Evolutionary conservation across 805 yeast species (phyloP).

Genomic region (Barnettozyma sucrosica): DNA sequence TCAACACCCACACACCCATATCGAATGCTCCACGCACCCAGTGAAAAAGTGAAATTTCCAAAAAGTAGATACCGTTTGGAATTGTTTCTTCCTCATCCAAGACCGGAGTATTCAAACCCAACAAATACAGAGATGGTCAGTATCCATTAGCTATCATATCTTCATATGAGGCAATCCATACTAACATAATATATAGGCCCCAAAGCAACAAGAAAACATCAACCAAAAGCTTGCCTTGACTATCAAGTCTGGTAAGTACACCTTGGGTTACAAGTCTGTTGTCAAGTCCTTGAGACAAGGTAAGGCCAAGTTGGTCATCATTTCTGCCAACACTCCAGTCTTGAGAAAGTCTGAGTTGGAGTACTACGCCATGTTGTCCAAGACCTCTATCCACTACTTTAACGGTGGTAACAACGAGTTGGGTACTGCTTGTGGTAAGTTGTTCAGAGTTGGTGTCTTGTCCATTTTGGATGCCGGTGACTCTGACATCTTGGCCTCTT

Average conservation of each 20-base stretch:
- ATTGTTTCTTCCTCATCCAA: constrained; percentile 21
- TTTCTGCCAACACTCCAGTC: constrained; percentile 99
- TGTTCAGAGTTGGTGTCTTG: constrained; percentile 98
- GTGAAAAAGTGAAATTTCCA: neutral
- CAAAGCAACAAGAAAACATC: constrained; percentile 89
- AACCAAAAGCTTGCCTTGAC: constrained; percentile 97
- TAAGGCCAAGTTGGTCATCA: constrained; percentile 95
- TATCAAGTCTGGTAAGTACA: constrained; percentile 98
- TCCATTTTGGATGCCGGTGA: constrained; percentile 98
- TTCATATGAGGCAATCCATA: constrained; percentile 19
- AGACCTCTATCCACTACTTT: constrained; percentile 96
- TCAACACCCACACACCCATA: constrained; percentile 3
- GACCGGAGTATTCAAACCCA: constrained; percentile 87
- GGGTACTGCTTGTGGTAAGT: constrained; percentile 99
- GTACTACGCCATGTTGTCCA: constrained; percentile 99
- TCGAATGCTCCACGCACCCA: neutral
- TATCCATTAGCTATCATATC: constrained; percentile 30
- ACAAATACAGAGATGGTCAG: constrained; percentile 94
- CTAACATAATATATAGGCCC: constrained; percentile 68
- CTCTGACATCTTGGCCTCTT: constrained; percentile 88
- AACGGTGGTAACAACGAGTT: constrained; percentile 99
- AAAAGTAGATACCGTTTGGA: neutral
- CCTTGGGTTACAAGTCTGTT: constrained; percentile 99
- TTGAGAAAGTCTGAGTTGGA: constrained; percentile 99
- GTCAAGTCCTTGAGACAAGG: constrained; percentile 98